A percentile compares a stretch with the other conserved stretches of the same genome.
phyloP scores from a whole-genome alignment of 2,329 filamentous ascomycete genomes.

The Microdochium trichocladiopsis region DNA sequence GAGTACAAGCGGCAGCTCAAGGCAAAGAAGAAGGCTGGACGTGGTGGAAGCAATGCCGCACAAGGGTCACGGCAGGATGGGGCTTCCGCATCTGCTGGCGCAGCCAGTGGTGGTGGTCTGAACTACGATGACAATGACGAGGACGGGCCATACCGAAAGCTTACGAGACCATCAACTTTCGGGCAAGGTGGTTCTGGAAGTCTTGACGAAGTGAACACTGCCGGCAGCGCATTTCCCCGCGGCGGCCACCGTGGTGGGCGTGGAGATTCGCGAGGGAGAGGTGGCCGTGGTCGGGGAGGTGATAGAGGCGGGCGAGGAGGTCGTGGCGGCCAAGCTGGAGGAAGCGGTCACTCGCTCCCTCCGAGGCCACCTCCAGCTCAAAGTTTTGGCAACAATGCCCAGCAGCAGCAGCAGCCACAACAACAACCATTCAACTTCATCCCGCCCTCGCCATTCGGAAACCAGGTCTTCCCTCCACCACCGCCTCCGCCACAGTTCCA shows the following conservation, averaged over 20 bases:
- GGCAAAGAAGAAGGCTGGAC: conserved; percentile 48
- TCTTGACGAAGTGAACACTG: background rate
- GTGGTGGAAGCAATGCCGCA: conserved; percentile 26
- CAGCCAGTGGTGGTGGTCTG: conserved; percentile 35
- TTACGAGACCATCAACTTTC: conserved; percentile 61
- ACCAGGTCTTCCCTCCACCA: conserved; percentile 13
- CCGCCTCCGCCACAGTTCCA: conserved; percentile 15
- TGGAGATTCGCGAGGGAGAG: conserved; percentile 39
- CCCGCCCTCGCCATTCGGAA: conserved; percentile 25
- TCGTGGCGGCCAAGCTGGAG: conserved; percentile 32
- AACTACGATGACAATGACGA: conserved; percentile 61
- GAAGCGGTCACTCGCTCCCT: conserved; percentile 35
- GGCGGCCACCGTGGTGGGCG: conserved; percentile 30
- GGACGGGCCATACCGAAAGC: conserved; percentile 64
- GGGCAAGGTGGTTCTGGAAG: conserved; percentile 26
- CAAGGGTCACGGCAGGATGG: conserved; percentile 22
- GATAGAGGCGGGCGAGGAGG: conserved; percentile 28
- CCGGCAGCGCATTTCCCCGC: background rate
- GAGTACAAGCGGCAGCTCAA: conserved; percentile 68
- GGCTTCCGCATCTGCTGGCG: conserved; percentile 24
- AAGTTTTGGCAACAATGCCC: conserved; percentile 28
- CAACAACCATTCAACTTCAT: conserved; percentile 14
- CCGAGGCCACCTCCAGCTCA: conserved; percentile 14
- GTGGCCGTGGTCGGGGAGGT: conserved; percentile 22
- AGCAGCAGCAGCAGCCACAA: conserved; percentile 11